Evolutionary conservation across 116 monocot species (phyloP).

Genomic region (Iris pallida): DNA sequence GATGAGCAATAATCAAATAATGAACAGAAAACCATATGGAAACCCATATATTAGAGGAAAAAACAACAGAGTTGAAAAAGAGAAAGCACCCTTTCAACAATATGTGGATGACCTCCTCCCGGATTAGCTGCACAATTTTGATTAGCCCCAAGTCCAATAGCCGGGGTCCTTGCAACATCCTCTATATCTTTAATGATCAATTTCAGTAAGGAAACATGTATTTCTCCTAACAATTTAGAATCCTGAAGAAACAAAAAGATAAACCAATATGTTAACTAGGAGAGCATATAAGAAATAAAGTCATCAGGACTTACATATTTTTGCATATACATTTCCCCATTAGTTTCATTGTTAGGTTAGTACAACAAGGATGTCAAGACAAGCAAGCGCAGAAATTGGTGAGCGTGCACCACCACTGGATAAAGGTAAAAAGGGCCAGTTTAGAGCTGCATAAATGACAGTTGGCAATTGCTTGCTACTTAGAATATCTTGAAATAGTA

Average conservation of each 20-base stretch:
- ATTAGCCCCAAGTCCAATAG: conserved; percentile 50
- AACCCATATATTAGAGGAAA: background rate
- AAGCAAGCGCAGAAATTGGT: too few species aligned
- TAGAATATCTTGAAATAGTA: background rate
- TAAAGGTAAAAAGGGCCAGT: too few species aligned
- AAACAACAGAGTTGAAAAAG: background rate
- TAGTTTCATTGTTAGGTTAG: too few species aligned
- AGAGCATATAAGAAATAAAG: too few species aligned
- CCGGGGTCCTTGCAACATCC: conserved; percentile 84
- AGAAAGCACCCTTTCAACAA: conserved; percentile 81
- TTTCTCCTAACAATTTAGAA: conserved; percentile 77
- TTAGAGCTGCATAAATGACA: too few species aligned
- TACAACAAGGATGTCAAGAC: too few species aligned
- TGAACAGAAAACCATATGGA: background rate
- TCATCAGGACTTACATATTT: too few species aligned
- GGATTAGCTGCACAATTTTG: conserved; percentile 78
- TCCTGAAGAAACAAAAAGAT: conserved; percentile 37
- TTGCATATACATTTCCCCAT: too few species aligned
- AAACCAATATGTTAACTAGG: background rate
- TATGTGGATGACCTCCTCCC: conserved; percentile 82
- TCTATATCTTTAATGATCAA: conserved; percentile 93
- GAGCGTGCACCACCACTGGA: too few species aligned
- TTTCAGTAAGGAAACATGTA: conserved; percentile 78
- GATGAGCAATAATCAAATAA: conserved; percentile 5
- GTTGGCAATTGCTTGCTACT: too few species aligned